These are phyloP conservation scores for Fraxinus excelsior DNA, from an alignment of 257 asterid species.

Conservation along the genomic window DNA sequence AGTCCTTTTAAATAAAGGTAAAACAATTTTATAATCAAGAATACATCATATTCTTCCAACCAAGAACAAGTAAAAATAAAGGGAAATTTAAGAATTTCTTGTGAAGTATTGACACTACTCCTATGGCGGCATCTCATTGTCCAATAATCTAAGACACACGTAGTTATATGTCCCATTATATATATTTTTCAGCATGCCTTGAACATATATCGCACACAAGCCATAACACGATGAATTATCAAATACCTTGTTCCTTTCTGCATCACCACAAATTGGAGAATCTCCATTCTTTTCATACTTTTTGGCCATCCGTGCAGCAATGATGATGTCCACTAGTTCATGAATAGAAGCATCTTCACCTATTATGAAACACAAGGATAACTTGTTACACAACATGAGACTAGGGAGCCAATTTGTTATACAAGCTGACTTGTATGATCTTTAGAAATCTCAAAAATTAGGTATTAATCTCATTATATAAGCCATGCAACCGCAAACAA, in stretches of 20 bases:
- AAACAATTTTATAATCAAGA: not conserved
- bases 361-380: conserved; percentile 36
- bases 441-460: not conserved
- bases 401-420: conserved; percentile 5
- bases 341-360: conserved; percentile 67
- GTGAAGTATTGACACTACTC: not conserved
- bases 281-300: conserved; percentile 55
- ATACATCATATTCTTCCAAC: not conserved
- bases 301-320: conserved; percentile 80
- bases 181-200: not conserved
- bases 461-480: not conserved
- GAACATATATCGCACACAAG: not conserved
- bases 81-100: not conserved
- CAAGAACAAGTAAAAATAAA: not conserved
- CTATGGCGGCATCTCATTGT: not conserved
- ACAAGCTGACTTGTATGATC: not conserved
- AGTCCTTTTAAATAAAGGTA: not conserved
- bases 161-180: not conserved
- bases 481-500: conserved; percentile 3
- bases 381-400: conserved; percentile 18
- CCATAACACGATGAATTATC: conserved; percentile 1
- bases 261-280: conserved; percentile 35
- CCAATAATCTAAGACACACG: not conserved
- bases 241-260: conserved; percentile 54
- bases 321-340: conserved; percentile 71